These are phyloP conservation scores for Colletotrichum sp. DNA, from an alignment of 2,329 filamentous ascomycete genomes.

Conservation along the genomic window DNA sequence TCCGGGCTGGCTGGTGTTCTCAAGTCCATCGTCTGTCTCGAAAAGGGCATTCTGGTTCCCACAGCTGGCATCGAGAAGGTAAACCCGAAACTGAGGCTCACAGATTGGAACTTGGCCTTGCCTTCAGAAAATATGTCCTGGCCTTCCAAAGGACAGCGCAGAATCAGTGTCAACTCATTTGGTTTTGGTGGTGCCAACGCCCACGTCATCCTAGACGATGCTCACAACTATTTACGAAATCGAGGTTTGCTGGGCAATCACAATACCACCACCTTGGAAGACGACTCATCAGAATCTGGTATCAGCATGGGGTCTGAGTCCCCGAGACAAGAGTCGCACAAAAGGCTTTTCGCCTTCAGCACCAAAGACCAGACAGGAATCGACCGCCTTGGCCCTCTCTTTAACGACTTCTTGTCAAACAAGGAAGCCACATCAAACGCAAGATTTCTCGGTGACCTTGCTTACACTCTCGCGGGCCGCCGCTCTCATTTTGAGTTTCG, in stretches of 20 bases:
- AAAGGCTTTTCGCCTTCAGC: neutral
- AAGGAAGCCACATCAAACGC: neutral
- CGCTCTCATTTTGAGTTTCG: neutral
- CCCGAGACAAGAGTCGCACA: neutral
- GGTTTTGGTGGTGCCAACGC: constrained; percentile 17
- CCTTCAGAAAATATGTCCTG: constrained; percentile 26
- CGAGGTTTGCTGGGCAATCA: neutral
- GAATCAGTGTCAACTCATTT: constrained; percentile 40
- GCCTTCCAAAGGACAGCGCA: constrained; percentile 44
- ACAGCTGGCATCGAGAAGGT: constrained; percentile 53
- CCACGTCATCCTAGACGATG: constrained; percentile 32
- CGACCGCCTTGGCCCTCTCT: neutral
- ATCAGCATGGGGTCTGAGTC: neutral
- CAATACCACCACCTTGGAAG: neutral
- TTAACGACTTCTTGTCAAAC: neutral
- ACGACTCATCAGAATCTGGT: neutral
- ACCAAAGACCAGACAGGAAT: neutral
- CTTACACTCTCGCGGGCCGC: neutral
- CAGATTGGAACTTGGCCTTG: constrained; percentile 29
- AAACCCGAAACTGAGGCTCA: constrained; percentile 45
- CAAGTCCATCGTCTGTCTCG: constrained; percentile 45
- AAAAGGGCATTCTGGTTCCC: constrained; percentile 49
- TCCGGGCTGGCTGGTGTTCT: constrained; percentile 46
- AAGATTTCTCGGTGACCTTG: neutral
- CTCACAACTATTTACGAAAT: neutral